Base-by-base conservation (phyloP, 257 asterid genomes). In the Cordia subcordata region DNA sequence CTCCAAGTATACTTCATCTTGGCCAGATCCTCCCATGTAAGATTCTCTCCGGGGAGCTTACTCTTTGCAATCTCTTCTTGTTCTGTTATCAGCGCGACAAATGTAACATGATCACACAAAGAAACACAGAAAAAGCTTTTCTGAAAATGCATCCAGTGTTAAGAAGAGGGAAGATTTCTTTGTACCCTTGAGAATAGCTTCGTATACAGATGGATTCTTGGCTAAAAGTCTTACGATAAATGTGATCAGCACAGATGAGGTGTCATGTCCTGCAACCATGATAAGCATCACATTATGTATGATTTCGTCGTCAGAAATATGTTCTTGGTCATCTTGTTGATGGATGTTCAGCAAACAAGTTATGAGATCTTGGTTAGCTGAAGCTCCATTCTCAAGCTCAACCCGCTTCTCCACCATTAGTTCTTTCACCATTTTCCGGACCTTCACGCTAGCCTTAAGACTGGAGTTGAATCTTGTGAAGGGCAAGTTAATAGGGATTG, bases 1-100 rank as follows among this genome's bases (percentile, higher is more conserved):
- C 84, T 81, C 96, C 96, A 82, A 4, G 84, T 85, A 64, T 75
- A 77, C 75, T 81, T 81, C 92, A 85, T 87, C 71, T 80, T 87
- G 19, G 69, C 71, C 21, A 87, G 81, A 77, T 85, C 89, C 66
- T 82, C 84, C 96, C 96, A 82, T 54, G 85, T 81, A 64, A 85
- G 64, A 13, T 16, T 17, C 44, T 72, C 81, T 55, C 72, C 79
- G 1, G 68, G 12, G 12, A 79, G 27, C 65, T 69, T 80, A 64
- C 70, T 56, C 53, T 67, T 68, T 40, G 74, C 76, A 12, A 82
- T 79, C 75, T 72, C 88, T 42, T 85, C 89, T 81, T 81, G 91
- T 70, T 82, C 91, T 81, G 77, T 23, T 47, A 23, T 59, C 50
- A 40, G 13, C 47, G 40, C 19, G 51, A 60, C 27, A 46, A 19